Base-by-base conservation (phyloP, 2,329 filamentous ascomycete species). In the Exophiala dermatitidis region DNA sequence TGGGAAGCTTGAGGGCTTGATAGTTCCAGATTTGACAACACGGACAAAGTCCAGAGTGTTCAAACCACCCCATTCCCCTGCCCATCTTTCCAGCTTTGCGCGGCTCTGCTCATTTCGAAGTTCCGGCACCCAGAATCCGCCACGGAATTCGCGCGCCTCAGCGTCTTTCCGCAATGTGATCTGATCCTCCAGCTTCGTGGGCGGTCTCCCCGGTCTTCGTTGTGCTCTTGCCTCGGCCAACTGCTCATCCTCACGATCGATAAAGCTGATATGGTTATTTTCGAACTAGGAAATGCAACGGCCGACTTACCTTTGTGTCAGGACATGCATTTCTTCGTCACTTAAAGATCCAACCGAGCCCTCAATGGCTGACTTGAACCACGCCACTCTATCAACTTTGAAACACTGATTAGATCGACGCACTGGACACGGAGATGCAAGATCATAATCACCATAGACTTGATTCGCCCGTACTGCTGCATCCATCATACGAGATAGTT, bases 81-180 rank as follows among this genome's bases (percentile, higher is more conserved):
- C 86, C 88, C 90, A 97, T 26, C 77, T 75, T 58, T 81, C 78
- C 38, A 97, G 70, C 60, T 80, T 77, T 53, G 77, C 71, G 48
- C 87, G 71, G 61, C 84, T 89, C 45, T 83, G 78, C 38, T 77
- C 74, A 40, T 83, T 78, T 51, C 82, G 79, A 50, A 96, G 73
- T 66, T 96, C 87, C 0, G 91, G 90, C 38, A 94, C 69, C 70
- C 68, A 86, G 65, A 95, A 94, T 0, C 93, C 93, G 49, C 83
- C 82, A 59, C 84, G 79, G 61, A 87, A 88, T 73, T 98, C 93
- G 62, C 85, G 85, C 65, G 85, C 77, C 59, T 96, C 85, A 1
- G 73, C 73, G 9, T 80, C 77, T 50, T 87, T 83, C 60, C 83
- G 85, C 64, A 88, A 77, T 67, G 82, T 84, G 37, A 97, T 74